A percentile compares a stretch with the other conserved stretches of the same genome.
These are phyloP conservation scores for Pleurotus tuoliensis DNA, from an alignment of 768 basidiomycete species.

Conservation along the genomic window DNA sequence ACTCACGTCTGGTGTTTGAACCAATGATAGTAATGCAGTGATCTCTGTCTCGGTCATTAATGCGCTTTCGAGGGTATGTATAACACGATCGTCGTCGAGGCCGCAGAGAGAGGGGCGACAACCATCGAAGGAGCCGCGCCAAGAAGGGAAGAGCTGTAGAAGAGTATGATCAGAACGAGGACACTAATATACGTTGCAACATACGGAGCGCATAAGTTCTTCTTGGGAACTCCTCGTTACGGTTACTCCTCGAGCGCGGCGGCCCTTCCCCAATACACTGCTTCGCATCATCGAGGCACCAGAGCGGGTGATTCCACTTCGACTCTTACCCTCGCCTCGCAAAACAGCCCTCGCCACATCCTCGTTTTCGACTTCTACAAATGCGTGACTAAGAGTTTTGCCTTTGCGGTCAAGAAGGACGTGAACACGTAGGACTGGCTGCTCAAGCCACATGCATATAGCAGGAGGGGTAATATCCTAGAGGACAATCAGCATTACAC, in stretches of 20 bases:
- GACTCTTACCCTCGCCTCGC: slow-evolving; percentile 43
- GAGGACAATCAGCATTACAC: slow-evolving; percentile 6
- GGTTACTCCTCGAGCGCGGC: slow-evolving; percentile 78
- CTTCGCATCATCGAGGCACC: slow-evolving; percentile 44
- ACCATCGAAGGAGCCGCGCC: slow-evolving; percentile 74
- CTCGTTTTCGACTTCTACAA: slow-evolving; percentile 65
- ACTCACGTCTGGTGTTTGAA: slow-evolving; percentile 74
- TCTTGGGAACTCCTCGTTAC: slow-evolving; percentile 77
- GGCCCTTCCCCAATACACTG: slow-evolving; percentile 72
- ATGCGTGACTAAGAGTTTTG: slow-evolving; percentile 84
- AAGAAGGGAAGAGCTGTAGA: slow-evolving; percentile 69
- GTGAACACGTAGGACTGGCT: slow-evolving; percentile 67
- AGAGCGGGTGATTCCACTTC: slow-evolving; percentile 8
- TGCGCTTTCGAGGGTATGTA: slow-evolving; percentile 58
- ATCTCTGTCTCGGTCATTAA: slow-evolving; percentile 68
- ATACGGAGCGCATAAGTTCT: slow-evolving; percentile 77
- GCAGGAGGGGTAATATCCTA: slow-evolving; percentile 83
- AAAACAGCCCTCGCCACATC: slow-evolving; percentile 64
- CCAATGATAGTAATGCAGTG: slow-evolving; percentile 60
- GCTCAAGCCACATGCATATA: slow-evolving; percentile 65
- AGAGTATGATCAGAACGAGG: background rate
- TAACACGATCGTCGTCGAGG: slow-evolving; percentile 52
- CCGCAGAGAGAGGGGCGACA: slow-evolving; percentile 65
- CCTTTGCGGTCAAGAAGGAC: slow-evolving; percentile 79
- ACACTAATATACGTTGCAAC: slow-evolving; percentile 18